phyloP scores from a whole-genome alignment of 1,284 basidiomycete species.

The Cystobasidiaceae sp. region DNA sequence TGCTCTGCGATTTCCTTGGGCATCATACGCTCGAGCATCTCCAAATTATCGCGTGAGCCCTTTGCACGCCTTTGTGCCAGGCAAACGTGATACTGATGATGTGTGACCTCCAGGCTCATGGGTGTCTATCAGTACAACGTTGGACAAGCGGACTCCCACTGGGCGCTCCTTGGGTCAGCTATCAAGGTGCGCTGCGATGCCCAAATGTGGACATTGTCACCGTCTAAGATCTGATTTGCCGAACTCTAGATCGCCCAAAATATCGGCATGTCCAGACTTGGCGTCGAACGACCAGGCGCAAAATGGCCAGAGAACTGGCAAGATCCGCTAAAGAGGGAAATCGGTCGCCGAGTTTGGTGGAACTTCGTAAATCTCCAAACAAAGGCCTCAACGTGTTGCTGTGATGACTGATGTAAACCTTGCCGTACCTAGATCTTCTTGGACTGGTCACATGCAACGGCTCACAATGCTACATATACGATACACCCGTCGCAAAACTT shows the following conservation, averaged over 20 bases:
- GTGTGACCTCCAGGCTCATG: slow-evolving; percentile 31
- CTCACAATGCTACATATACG: slow-evolving; percentile 43
- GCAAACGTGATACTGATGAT: not conserved
- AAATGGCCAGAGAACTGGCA: slow-evolving; percentile 33
- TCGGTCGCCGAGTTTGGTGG: slow-evolving; percentile 44
- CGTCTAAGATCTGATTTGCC: not conserved
- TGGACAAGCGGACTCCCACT: slow-evolving; percentile 42
- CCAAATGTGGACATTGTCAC: slow-evolving; percentile 1
- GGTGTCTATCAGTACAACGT: slow-evolving; percentile 45
- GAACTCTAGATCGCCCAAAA: slow-evolving; percentile 30
- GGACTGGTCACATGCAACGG: slow-evolving; percentile 41
- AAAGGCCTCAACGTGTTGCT: not conserved
- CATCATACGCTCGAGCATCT: slow-evolving; percentile 43
- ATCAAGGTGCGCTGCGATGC: slow-evolving; percentile 38
- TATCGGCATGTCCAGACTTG: slow-evolving; percentile 31
- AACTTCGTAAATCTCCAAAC: slow-evolving; percentile 41
- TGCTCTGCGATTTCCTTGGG: slow-evolving; percentile 42
- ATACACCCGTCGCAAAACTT: slow-evolving; percentile 41
- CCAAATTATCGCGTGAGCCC: slow-evolving; percentile 39
- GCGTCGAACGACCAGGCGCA: slow-evolving; percentile 7
- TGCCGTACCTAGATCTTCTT: slow-evolving; percentile 1
- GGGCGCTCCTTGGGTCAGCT: slow-evolving; percentile 42
- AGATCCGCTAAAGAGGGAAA: slow-evolving; percentile 39
- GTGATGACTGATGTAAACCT: not conserved
- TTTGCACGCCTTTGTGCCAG: too few relatives aligned